Conservation (phyloP, 208 protist species). For the Trichomonas vaginalis region DNA sequence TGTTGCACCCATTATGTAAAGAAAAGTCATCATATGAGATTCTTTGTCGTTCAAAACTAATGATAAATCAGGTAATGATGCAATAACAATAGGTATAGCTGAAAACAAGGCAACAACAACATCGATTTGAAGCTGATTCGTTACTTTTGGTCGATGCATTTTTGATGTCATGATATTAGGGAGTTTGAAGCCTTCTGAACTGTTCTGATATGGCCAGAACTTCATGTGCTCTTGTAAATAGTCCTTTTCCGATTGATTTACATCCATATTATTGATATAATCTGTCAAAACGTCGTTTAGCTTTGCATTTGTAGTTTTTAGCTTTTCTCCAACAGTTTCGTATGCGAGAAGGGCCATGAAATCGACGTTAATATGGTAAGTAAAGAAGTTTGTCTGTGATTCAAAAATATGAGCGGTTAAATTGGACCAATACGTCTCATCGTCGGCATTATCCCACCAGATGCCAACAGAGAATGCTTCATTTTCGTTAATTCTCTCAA, state of each 20-base stretch:
- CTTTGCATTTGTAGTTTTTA: neutral
- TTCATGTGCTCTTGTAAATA: neutral
- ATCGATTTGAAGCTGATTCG: neutral
- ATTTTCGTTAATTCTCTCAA: neutral
- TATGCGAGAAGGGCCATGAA: neutral
- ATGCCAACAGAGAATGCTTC: neutral
- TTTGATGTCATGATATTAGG: neutral
- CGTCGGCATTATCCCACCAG: neutral
- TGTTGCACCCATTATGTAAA: neutral
- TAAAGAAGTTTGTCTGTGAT: no score
- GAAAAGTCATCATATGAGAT: neutral
- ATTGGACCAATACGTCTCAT: neutral
- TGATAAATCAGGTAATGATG: neutral
- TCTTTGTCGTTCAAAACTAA: neutral
- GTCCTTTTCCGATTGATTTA: neutral
- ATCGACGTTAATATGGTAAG: neutral
- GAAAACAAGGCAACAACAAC: neutral
- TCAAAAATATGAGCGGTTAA: no score
- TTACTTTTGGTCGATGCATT: neutral
- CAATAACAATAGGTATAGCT: neutral
- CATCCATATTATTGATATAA: neutral
- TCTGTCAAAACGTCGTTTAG: neutral
- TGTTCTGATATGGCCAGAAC: neutral
- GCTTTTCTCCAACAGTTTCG: neutral
- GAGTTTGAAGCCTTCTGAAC: neutral